Base-by-base conservation (phyloP, 768 basidiomycete genomes). In the Termitomyces sp. region DNA sequence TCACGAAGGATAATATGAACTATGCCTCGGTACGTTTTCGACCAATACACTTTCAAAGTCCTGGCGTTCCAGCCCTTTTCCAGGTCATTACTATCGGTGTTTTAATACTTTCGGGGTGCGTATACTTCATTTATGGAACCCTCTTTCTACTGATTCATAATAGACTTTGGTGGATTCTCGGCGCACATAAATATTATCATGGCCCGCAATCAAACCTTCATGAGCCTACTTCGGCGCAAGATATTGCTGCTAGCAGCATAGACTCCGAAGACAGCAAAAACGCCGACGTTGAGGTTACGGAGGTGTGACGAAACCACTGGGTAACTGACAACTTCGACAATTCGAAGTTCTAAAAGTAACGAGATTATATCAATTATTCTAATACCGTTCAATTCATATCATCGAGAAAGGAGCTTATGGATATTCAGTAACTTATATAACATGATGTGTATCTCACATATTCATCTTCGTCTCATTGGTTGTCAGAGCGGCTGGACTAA, bases 1-100 rank as follows among this genome's bases (percentile, higher is more conserved):
- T 91, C 18, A 89, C 86, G n/a, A 65, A 71, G 41, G 68, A 78
- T 33, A 90, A 86, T 59, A 91, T 92, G 88, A 91, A 92, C 68
- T 92, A 92, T 65, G 86, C 88, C n/a, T 82, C 86, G 33, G 88
- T 87, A 59, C 65, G 80, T 74, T 48, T 38, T 50, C 30, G 4
- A 23, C 50, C 56, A 40, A 44, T 58, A 13, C n/a, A 0, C 4
- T 50, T 59, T 33, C 43, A 35, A 32, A 48, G 56, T 53, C 32
- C 26, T 16, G 44, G 33, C 20, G 30, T 13, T 61, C 52, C 5
- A 50, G 16, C 32, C 23, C 18, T 14, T 58, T 49, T 16, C 13
- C 23, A 56, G 79, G 78, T 78, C 44, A 84, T 85, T 61, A 82
- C 83, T 6, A 64, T 77, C 46, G 78, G 82, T 28, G 82, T 85